Conservation (phyloP, 225 moss, liverwort and hornwort species). For the Physcomitrium patens region DNA sequence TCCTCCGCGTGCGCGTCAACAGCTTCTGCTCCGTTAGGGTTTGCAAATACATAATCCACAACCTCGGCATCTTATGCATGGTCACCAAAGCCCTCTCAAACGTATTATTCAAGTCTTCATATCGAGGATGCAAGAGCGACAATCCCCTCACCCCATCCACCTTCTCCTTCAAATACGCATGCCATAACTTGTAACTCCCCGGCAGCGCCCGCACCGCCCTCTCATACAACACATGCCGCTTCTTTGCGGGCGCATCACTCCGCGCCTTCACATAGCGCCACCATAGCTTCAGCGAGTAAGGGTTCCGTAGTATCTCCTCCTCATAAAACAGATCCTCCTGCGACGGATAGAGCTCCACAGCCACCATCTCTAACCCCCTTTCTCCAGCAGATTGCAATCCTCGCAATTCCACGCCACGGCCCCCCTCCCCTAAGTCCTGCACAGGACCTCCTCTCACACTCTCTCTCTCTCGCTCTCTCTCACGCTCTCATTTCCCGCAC, state of each 20-base stretch:
- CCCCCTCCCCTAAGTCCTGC: too few species aligned
- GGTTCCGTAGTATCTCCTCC: conserved; percentile 87
- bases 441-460: too few species aligned
- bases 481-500: too few species aligned
- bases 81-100: conserved; percentile 91
- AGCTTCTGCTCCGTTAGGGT: conserved; percentile 76
- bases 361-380: conserved; percentile 39
- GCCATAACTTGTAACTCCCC: conserved; percentile 95
- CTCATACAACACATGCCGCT: conserved; percentile 81
- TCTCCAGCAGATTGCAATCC: too few species aligned
- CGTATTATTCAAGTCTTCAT: conserved; percentile 81
- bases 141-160: conserved; percentile 83
- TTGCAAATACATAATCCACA: conserved; percentile 92
- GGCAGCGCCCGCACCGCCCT: conserved; percentile 87
- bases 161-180: conserved; percentile 86
- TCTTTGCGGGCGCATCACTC: conserved; percentile 77
- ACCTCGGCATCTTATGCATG: conserved; percentile 97
- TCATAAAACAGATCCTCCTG: conserved; percentile 89
- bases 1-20: conserved; percentile 73
- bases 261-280: conserved; percentile 94
- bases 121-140: conserved; percentile 59
- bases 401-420: too few species aligned
- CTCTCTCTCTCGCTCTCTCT: too few species aligned
- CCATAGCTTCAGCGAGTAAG: conserved; percentile 87
- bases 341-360: conserved; percentile 86